Conservation (phyloP, 1,284 basidiomycete species). For the Sutorius eximius region DNA sequence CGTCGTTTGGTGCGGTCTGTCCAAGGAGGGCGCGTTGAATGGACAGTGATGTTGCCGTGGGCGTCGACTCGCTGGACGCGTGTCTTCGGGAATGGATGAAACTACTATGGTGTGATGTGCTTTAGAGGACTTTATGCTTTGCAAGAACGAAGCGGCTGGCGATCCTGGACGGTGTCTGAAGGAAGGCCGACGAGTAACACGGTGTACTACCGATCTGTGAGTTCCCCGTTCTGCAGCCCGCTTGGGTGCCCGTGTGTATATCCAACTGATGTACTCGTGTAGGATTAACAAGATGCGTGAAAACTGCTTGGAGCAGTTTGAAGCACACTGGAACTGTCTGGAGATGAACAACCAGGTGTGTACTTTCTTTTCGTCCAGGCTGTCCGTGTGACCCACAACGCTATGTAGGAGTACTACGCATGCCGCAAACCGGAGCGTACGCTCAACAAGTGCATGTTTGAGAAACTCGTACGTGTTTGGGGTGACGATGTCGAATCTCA, state of each 20-base stretch:
- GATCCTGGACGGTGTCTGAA: constrained; percentile 93
- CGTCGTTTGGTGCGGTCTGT: constrained; percentile 30
- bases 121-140: constrained; percentile 98
- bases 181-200: constrained; percentile 94
- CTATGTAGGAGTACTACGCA: constrained; percentile 72
- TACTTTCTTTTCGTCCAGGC: background rate
- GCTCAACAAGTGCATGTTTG: constrained; percentile 95
- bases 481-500: background rate
- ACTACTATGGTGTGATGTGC: background rate
- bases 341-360: constrained; percentile 93
- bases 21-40: background rate
- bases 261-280: background rate
- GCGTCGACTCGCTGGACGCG: background rate
- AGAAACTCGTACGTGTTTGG: constrained; percentile 76
- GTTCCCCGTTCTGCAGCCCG: constrained; percentile 35
- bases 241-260: background rate
- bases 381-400: background rate
- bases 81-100: background rate
- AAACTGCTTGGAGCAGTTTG: constrained; percentile 87
- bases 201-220: constrained; percentile 93
- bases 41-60: background rate
- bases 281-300: constrained; percentile 94
- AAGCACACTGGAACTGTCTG: constrained; percentile 93
- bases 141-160: constrained; percentile 84
- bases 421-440: constrained; percentile 90